Evolutionary conservation across 768 basidiomycete species (phyloP).

Genomic region (Lanmaoa pseudosensibilis): DNA sequence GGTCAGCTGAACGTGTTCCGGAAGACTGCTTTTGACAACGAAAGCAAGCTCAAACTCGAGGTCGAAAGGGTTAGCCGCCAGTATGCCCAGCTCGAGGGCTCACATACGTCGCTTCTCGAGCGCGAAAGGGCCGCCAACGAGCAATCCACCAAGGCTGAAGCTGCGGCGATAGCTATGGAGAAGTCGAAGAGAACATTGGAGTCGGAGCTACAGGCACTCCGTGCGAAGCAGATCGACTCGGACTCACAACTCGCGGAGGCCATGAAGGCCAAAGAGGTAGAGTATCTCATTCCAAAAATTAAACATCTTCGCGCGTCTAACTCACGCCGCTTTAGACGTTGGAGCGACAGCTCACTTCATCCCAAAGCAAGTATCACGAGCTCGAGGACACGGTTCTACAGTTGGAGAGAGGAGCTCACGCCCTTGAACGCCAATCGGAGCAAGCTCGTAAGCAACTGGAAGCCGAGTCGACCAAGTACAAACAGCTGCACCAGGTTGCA

Average conservation of each 20-base stretch:
- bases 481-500: slow-evolving; percentile 68
- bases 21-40: slow-evolving; percentile 56
- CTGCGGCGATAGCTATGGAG: slow-evolving; percentile 56
- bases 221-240: slow-evolving; percentile 63
- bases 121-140: slow-evolving; percentile 54
- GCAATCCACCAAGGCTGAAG: slow-evolving; percentile 49
- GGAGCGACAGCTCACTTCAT: slow-evolving; percentile 71
- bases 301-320: not conserved
- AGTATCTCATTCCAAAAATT: slow-evolving; percentile 11
- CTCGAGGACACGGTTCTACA: slow-evolving; percentile 88
- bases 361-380: slow-evolving; percentile 76
- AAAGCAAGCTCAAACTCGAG: slow-evolving; percentile 76
- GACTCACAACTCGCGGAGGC: slow-evolving; percentile 65
- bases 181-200: slow-evolving; percentile 67
- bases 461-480: slow-evolving; percentile 66
- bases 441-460: slow-evolving; percentile 71
- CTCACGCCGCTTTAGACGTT: slow-evolving; percentile 50
- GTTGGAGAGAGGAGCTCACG: slow-evolving; percentile 78
- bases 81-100: slow-evolving; percentile 55
- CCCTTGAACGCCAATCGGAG: slow-evolving; percentile 73
- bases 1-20: slow-evolving; percentile 68
- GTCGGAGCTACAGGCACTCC: slow-evolving; percentile 71
- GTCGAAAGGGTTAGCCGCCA: slow-evolving; percentile 64
- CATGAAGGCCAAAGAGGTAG: slow-evolving; percentile 71
- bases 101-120: slow-evolving; percentile 64